Evolutionary conservation across 441 rosid genomes (phyloP).

Genomic region (Euphorbia celastroides): DNA sequence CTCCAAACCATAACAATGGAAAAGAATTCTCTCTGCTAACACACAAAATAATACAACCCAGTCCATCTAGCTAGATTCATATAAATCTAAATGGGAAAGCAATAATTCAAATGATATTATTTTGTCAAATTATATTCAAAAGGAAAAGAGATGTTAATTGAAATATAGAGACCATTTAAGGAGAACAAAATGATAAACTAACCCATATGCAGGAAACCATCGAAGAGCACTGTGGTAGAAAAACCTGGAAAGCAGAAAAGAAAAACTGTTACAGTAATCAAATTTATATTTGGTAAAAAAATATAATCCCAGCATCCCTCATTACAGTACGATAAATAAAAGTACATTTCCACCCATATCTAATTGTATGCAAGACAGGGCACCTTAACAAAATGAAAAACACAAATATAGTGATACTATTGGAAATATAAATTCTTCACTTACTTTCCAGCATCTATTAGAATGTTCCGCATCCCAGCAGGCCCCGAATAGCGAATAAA

Average conservation of each 20-base stretch:
- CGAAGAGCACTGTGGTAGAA: conserved; percentile 89
- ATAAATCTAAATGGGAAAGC: background rate
- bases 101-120: background rate
- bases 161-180: background rate
- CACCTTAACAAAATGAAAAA: background rate
- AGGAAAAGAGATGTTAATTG: background rate
- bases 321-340: background rate
- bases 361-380: background rate
- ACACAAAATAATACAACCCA: background rate
- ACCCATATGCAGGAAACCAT: conserved; percentile 85
- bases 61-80: conserved; percentile 1
- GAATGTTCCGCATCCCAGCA: conserved; percentile 47
- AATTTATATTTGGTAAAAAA: conserved; percentile 4
- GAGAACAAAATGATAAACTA: conserved; percentile 26
- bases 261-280: background rate
- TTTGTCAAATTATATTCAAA: background rate
- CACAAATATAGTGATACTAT: background rate
- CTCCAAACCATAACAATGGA: background rate
- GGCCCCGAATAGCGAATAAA: conserved; percentile 58
- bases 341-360: background rate
- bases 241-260: conserved; percentile 45
- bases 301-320: background rate
- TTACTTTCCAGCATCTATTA: conserved; percentile 91
- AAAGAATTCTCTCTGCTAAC: background rate
- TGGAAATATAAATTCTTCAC: conserved; percentile 33